A percentile compares a stretch with the other conserved stretches of the same genome.
Conservation (phyloP, 306 rosid species). For the Adenanthera pavonina region DNA sequence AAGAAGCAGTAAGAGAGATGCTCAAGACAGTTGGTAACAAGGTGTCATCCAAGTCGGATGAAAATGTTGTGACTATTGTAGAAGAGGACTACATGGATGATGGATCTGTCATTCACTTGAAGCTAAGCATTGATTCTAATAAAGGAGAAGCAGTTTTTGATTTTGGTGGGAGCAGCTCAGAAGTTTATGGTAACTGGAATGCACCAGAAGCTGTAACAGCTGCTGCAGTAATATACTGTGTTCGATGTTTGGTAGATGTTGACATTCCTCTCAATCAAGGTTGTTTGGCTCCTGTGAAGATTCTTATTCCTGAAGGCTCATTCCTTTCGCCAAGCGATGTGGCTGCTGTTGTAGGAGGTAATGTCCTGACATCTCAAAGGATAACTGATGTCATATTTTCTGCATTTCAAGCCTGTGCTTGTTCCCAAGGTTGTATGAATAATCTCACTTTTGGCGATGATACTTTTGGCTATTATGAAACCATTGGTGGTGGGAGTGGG, state of each 20-base stretch:
- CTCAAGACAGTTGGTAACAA: constrained; percentile 63
- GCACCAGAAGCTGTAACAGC: constrained; percentile 95
- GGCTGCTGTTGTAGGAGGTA: constrained; percentile 95
- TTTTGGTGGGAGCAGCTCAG: constrained; percentile 78
- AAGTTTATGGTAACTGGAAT: constrained; percentile 98
- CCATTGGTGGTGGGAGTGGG: constrained; percentile 96
- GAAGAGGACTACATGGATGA: constrained; percentile 99
- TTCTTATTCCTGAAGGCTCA: constrained; percentile 84
- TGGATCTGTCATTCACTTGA: constrained; percentile 87
- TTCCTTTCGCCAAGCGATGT: constrained; percentile 90
- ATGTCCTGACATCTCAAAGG: constrained; percentile 94
- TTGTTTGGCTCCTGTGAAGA: constrained; percentile 95
- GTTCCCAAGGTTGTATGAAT: constrained; percentile 98
- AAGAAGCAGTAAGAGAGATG: constrained; percentile 95
- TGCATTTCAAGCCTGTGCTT: constrained; percentile 96
- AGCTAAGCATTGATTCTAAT: constrained; percentile 72
- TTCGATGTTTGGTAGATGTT: constrained; percentile 85
- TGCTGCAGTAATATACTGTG: constrained; percentile 91
- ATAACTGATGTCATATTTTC: constrained; percentile 87
- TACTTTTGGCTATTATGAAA: constrained; percentile 93
- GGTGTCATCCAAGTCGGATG: background rate
- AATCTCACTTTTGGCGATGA: constrained; percentile 95
- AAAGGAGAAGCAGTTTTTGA: constrained; percentile 89
- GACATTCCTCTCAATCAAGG: constrained; percentile 99
- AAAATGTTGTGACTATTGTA: constrained; percentile 47